Evolutionary conservation across 306 rosid genomes (phyloP).

Genomic region (Gillenia trifoliata): DNA sequence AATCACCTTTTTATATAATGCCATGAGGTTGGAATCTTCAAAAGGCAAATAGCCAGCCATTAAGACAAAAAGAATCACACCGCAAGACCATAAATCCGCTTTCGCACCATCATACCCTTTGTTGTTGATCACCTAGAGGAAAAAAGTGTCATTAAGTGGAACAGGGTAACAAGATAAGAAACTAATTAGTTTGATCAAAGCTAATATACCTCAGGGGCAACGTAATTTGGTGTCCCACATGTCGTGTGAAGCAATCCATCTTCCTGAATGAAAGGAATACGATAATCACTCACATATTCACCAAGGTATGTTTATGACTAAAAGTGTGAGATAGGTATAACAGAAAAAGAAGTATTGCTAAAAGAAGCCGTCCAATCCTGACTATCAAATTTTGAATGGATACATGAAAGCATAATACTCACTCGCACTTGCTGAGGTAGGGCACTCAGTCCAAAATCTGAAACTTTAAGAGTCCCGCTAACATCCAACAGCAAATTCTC

Average conservation of each 20-base stretch:
- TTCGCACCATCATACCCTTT: slow-evolving; percentile 93
- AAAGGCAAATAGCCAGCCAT: slow-evolving; percentile 97
- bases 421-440: slow-evolving; percentile 93
- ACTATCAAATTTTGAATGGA: not conserved
- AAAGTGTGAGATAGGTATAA: not conserved
- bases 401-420: slow-evolving; percentile 36
- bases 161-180: slow-evolving; percentile 13
- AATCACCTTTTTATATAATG: slow-evolving; percentile 80
- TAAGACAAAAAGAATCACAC: slow-evolving; percentile 83
- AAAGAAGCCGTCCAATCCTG: not conserved
- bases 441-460: slow-evolving; percentile 96
- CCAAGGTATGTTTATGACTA: not conserved
- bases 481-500: slow-evolving; percentile 85
- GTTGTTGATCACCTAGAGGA: slow-evolving; percentile 74
- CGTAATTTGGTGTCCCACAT: slow-evolving; percentile 96
- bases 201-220: slow-evolving; percentile 89
- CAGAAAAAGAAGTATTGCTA: not conserved
- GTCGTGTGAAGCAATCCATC: slow-evolving; percentile 97
- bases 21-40: slow-evolving; percentile 75
- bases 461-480: slow-evolving; percentile 71
- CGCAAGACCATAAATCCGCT: slow-evolving; percentile 98
- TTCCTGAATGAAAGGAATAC: slow-evolving; percentile 37
- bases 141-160: slow-evolving; percentile 22
- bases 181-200: slow-evolving; percentile 7
- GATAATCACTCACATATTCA: slow-evolving; percentile 11